Base-by-base conservation (phyloP, 495 filamentous ascomycete genomes). In the Talaromyces borbonicus region DNA sequence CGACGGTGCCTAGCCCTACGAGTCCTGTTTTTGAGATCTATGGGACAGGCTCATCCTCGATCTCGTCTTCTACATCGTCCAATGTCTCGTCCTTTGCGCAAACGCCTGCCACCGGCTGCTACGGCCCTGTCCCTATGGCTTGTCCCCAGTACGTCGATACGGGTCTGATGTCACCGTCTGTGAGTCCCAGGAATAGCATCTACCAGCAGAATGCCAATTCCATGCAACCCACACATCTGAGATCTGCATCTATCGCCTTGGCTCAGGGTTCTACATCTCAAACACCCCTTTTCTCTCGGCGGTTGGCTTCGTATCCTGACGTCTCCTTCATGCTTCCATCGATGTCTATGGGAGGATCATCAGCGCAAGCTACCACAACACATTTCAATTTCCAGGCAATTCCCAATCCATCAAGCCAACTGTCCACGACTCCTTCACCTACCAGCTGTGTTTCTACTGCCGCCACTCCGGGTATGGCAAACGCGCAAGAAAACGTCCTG, bases 91-190 rank as follows among this genome's bases (percentile, higher is more conserved):
- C 38, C 8, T 41, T 25, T 23, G 23, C 23, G 19, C 38, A 41
- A 23, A 41, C 38, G 26, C 38, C 38, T 20, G 19, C 23, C 6
- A 41, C 20, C 12, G 23, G 59, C 15, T 52, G 52, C 45, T 66
- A 62, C 39, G 27, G 56, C 27, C 43, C 66, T 16, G 63, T 65
- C 0, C 67, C 67, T 2, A 45, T 58, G n/a, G 37, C 50, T 18
- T 41, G 38, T 26, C 38, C 38, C 16, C 23, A 24, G 26, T 41
- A 26, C 22, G 1, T 41, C 19, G 38, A 41, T 15, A 41, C 38
- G 1, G 38, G 38, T 23, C 26, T 41, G 22, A 9, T 41, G 15
- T 41, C 38, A n/a, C 38, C 38, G 4, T 23, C 38, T 7, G 23
- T 41, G 14, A 41, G 38, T 22, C 38, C 38, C 4, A 41, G 38